Conservation (phyloP, 148 eudicot species). For the Bassia scoparia region DNA sequence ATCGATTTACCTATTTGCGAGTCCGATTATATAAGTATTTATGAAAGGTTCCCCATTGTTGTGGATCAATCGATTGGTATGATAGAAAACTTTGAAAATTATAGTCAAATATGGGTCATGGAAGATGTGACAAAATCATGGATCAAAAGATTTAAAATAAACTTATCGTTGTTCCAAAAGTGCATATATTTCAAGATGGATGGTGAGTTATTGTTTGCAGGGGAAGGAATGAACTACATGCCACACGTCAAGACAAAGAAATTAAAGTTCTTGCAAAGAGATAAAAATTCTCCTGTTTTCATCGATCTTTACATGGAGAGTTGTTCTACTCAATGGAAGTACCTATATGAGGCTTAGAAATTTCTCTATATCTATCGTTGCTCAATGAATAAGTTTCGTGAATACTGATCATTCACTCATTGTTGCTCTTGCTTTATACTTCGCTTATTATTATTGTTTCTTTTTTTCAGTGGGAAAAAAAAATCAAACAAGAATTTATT, state of each 20-base stretch:
- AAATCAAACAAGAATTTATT: too few relatives aligned
- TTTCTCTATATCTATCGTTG: too few relatives aligned
- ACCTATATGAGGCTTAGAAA: too few relatives aligned
- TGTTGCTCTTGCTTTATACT: too few relatives aligned
- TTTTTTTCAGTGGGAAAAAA: too few relatives aligned
- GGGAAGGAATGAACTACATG: conserved; percentile 17
- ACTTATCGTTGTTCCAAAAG: neutral
- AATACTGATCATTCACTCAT: too few relatives aligned
- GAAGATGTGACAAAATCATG: neutral
- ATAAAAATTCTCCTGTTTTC: conserved; percentile 4
- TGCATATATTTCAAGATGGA: conserved; percentile 8
- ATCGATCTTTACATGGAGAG: conserved; percentile 11
- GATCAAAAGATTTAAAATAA: conserved; percentile 3
- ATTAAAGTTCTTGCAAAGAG: conserved; percentile 11
- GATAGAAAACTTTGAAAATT: conserved; percentile 5
- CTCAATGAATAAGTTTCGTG: too few relatives aligned
- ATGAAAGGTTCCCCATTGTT: conserved; percentile 12
- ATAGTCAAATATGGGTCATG: conserved; percentile 17
- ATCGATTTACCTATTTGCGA: conserved; percentile 17
- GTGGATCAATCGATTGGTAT: neutral
- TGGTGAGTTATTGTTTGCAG: conserved; percentile 10
- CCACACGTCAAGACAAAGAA: conserved; percentile 13
- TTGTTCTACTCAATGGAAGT: neutral
- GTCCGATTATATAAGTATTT: neutral
- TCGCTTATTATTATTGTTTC: too few relatives aligned